Evolutionary conservation across 2,329 filamentous ascomycete genomes (phyloP).

Genomic region (Eutypella sp.): DNA sequence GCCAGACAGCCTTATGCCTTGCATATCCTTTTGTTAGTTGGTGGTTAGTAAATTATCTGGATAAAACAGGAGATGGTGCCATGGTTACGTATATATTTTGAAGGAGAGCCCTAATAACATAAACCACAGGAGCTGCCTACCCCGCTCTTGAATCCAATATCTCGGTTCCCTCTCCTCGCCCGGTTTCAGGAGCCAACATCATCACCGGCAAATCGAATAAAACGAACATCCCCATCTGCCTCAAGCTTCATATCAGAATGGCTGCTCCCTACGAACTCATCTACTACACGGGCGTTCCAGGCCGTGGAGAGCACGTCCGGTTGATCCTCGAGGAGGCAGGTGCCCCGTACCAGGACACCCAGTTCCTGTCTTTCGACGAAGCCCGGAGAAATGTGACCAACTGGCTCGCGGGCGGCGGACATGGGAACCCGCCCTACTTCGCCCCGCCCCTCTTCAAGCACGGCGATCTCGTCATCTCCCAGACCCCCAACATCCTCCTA

Average conservation of each 20-base stretch:
- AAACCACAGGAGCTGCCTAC: too few species aligned
- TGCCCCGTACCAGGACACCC: conserved; percentile 57
- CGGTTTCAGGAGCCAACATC: too few species aligned
- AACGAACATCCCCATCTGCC: too few species aligned
- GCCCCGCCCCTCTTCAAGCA: conserved; percentile 63
- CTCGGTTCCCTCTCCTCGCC: too few species aligned
- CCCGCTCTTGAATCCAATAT: too few species aligned
- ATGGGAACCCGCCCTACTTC: conserved; percentile 56
- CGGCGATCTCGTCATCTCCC: conserved; percentile 55
- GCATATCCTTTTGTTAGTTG: too few species aligned
- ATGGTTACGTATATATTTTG: too few species aligned
- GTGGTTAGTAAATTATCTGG: too few species aligned
- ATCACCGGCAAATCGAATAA: too few species aligned
- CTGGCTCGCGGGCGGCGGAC: conserved; percentile 38
- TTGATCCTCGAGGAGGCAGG: conserved; percentile 64
- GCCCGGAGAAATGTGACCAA: conserved; percentile 36
- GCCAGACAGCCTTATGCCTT: too few species aligned
- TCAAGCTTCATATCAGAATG: neutral
- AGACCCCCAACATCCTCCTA: conserved; percentile 66
- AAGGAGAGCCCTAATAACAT: too few species aligned
- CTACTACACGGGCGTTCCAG: conserved; percentile 66
- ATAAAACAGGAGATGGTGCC: too few species aligned
- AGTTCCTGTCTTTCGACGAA: conserved; percentile 25
- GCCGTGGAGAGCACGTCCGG: conserved; percentile 68
- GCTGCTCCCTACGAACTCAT: conserved; percentile 53